Evolutionary conservation across 78 protist genomes (phyloP).

Genomic region (Protostelium mycophagum): DNA sequence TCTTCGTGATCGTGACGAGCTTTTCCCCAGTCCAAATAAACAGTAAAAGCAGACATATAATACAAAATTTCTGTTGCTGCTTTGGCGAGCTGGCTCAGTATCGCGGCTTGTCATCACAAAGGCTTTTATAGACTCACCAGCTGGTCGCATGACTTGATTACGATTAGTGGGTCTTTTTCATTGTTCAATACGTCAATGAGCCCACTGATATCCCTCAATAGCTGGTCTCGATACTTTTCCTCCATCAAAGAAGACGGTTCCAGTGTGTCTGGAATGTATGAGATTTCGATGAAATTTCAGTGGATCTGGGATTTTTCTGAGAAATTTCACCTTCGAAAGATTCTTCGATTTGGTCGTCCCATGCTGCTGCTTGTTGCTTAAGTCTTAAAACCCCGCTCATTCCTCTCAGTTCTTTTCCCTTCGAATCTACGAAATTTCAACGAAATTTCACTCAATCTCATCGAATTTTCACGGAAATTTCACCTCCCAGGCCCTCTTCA

Average conservation of each 20-base stretch:
- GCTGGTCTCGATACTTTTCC: neutral
- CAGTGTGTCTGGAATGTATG: neutral
- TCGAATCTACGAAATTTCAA: no score
- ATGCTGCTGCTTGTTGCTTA: neutral
- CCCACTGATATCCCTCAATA: neutral
- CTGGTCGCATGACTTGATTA: neutral
- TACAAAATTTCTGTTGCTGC: no score
- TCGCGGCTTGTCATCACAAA: no score
- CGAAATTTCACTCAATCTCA: neutral
- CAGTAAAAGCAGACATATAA: no score
- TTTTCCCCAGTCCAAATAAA: no score
- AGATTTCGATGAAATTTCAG: neutral
- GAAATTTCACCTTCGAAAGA: neutral
- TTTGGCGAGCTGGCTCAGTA: no score
- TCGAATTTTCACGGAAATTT: neutral
- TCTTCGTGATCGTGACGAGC: no score
- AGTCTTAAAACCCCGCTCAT: neutral
- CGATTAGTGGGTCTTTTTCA: neutral
- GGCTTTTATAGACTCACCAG: no score
- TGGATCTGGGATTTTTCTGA: no score
- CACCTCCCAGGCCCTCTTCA: neutral
- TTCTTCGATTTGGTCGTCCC: neutral
- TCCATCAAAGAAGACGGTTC: neutral
- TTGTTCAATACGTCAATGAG: neutral
- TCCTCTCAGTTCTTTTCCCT: neutral